phyloP scores from a whole-genome alignment of 768 basidiomycete genomes.

The Serendipita indica region DNA sequence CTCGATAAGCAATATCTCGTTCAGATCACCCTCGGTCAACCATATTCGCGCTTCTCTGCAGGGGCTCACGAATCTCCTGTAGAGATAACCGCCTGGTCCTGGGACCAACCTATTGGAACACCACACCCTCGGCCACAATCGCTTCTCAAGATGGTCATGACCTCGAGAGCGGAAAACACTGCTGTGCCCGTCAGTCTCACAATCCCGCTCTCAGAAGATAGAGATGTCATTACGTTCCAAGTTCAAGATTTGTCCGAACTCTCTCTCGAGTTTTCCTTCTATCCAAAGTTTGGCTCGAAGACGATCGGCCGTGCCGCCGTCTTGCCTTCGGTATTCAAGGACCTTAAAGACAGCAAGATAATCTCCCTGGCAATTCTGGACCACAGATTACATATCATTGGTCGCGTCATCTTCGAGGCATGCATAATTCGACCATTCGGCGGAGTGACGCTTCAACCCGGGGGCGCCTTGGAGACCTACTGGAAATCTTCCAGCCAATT shows the following conservation, averaged over 20 bases:
- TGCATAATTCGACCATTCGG: slow-evolving; percentile 79
- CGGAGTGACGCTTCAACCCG: slow-evolving; percentile 84
- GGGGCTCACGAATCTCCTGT: neutral
- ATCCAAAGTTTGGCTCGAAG: slow-evolving; percentile 94
- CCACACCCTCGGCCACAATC: slow-evolving; percentile 36
- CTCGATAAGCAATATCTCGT: slow-evolving; percentile 76
- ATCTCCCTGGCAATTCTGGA: slow-evolving; percentile 62
- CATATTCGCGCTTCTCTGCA: slow-evolving; percentile 39
- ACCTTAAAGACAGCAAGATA: slow-evolving; percentile 34
- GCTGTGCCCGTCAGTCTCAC: slow-evolving; percentile 84
- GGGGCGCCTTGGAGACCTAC: slow-evolving; percentile 92
- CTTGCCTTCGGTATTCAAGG: slow-evolving; percentile 53
- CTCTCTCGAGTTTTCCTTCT: slow-evolving; percentile 81
- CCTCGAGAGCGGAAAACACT: slow-evolving; percentile 66
- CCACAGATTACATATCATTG: slow-evolving; percentile 82
- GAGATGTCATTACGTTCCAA: slow-evolving; percentile 75
- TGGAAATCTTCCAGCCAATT: slow-evolving; percentile 66
- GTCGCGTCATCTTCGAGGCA: slow-evolving; percentile 82
- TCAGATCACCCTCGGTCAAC: slow-evolving; percentile 68
- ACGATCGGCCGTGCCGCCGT: slow-evolving; percentile 89
- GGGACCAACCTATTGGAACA: slow-evolving; percentile 1
- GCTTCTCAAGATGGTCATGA: slow-evolving; percentile 81
- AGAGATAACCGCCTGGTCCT: neutral
- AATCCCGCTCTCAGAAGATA: slow-evolving; percentile 57
- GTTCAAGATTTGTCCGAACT: slow-evolving; percentile 56